These are phyloP conservation scores for Ichthyophonus hoferi DNA, from an alignment of 208 protist species.

Conservation along the genomic window DNA sequence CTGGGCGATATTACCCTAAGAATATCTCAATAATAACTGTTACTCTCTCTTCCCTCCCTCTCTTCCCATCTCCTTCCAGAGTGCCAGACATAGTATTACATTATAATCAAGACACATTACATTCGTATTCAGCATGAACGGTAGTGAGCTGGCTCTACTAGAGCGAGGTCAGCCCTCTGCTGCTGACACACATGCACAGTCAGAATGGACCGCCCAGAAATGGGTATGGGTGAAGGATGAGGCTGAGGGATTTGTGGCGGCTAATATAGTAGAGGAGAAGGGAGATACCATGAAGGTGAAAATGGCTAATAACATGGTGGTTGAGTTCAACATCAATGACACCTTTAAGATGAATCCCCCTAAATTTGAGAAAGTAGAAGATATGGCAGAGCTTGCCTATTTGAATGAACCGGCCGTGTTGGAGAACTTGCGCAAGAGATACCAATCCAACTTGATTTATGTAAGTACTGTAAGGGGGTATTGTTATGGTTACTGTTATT, in stretches of 20 bases:
- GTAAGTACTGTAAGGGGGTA: slow-evolving; percentile 8
- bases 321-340: slow-evolving; percentile 30
- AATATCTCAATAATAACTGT: neutral
- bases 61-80: too few species aligned
- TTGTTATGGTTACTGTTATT: neutral
- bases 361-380: slow-evolving; percentile 49
- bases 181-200: slow-evolving; percentile 11
- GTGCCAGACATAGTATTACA: neutral
- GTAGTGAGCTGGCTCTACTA: neutral
- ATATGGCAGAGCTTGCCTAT: slow-evolving; percentile 50
- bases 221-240: slow-evolving; percentile 49
- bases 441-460: slow-evolving; percentile 50
- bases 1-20: neutral
- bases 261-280: slow-evolving; percentile 28
- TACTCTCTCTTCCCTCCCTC: too few species aligned
- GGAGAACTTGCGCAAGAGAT: slow-evolving; percentile 46
- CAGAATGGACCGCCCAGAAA: slow-evolving; percentile 42
- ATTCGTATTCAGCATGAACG: neutral
- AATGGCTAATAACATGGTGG: slow-evolving; percentile 2
- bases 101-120: neutral
- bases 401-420: slow-evolving; percentile 49
- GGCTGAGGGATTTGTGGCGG: slow-evolving; percentile 28
- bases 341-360: slow-evolving; percentile 44
- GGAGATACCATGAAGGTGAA: slow-evolving; percentile 10
- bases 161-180: neutral